Evolutionary conservation across 768 basidiomycete species (phyloP).

Genomic region (Tylopilus subfusipes): DNA sequence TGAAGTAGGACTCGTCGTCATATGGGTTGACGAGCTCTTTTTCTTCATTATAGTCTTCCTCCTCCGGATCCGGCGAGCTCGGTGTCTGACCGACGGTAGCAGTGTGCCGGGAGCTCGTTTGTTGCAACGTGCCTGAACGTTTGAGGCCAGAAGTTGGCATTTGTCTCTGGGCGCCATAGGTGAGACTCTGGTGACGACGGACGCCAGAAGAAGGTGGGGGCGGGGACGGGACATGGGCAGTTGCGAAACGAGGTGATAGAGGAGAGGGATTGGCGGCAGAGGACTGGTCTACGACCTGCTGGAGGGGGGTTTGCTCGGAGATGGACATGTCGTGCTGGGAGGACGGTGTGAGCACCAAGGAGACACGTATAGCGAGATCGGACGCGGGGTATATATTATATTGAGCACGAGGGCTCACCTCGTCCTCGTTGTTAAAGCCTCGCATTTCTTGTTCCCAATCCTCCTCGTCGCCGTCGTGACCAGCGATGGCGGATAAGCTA

Average conservation of each 20-base stretch:
- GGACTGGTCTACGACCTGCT: conserved; percentile 50
- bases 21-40: conserved; percentile 38
- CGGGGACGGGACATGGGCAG: conserved; percentile 57
- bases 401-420: conserved; percentile 41
- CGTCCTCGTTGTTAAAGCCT: conserved; percentile 59
- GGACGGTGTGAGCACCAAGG: neutral
- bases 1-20: conserved; percentile 56
- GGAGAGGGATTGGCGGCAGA: conserved; percentile 45
- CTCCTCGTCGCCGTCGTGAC: conserved; percentile 85
- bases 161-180: conserved; percentile 58
- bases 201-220: conserved; percentile 70
- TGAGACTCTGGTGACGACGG: conserved; percentile 77
- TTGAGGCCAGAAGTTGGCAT: conserved; percentile 55
- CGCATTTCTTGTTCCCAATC: conserved; percentile 75
- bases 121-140: conserved; percentile 67
- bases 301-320: conserved; percentile 35
- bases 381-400: conserved; percentile 1
- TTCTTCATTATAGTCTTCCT: conserved; percentile 56
- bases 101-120: conserved; percentile 41
- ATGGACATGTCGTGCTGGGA: conserved; percentile 23
- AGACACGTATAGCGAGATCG: neutral
- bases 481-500: conserved; percentile 80
- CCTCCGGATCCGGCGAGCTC: conserved; percentile 46
- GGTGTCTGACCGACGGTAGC: conserved; percentile 35
- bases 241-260: conserved; percentile 58